These are phyloP conservation scores for Fusarium beomiforme DNA, from an alignment of 2,329 filamentous ascomycete species.

Conservation along the genomic window DNA sequence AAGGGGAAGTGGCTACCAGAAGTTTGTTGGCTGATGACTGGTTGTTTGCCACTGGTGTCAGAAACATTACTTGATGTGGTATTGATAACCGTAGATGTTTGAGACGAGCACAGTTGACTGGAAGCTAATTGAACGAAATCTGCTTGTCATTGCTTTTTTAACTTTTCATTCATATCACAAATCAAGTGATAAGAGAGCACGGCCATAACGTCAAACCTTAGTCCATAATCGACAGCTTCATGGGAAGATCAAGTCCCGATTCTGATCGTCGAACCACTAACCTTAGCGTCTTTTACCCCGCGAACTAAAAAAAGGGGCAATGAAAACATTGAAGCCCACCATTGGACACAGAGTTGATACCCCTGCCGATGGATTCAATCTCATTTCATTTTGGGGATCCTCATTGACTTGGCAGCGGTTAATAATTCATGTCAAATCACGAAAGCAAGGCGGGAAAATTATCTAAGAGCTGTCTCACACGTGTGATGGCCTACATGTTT, in stretches of 20 bases:
- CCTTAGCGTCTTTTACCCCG: conserved; percentile 14
- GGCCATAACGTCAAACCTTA: too few relatives aligned
- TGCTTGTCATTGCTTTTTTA: rapidly evolving
- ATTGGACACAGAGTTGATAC: neutral
- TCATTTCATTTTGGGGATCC: conserved; percentile 14
- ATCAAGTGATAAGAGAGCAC: too few relatives aligned
- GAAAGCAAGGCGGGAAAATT: neutral
- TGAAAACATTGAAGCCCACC: neutral
- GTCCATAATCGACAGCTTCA: too few relatives aligned
- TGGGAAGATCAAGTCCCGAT: neutral
- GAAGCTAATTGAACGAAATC: neutral
- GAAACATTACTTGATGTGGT: neutral
- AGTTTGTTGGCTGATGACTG: neutral
- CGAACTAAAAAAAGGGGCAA: conserved; percentile 2
- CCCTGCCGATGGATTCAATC: conserved; percentile 4
- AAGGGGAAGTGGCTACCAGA: conserved; percentile 11
- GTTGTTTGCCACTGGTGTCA: conserved; percentile 3
- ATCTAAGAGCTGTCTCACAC: neutral
- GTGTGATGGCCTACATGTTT: neutral
- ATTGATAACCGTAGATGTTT: neutral
- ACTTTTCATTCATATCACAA: too few relatives aligned
- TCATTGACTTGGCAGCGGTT: neutral
- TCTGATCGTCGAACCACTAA: neutral
- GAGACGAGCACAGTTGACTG: too few relatives aligned
- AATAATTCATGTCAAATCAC: neutral